phyloP scores from a whole-genome alignment of 2,329 filamentous ascomycete genomes.

The Orbilia blumenaviensis region DNA sequence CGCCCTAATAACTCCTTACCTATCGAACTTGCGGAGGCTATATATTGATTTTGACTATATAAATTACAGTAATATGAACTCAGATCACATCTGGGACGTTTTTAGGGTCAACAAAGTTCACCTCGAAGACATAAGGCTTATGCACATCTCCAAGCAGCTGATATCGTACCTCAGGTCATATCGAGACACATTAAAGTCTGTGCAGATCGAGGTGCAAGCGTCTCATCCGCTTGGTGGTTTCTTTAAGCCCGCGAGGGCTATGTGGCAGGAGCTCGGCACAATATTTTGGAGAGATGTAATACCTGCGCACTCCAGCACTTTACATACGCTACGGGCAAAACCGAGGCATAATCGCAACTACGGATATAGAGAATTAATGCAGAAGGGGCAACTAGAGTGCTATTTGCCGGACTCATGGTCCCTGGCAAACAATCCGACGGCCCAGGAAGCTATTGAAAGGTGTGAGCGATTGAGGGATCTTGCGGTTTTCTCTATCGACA shows the following conservation, averaged over 20 bases:
- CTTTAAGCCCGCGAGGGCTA: background rate
- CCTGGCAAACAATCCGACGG: background rate
- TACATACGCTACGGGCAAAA: background rate
- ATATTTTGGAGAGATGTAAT: background rate
- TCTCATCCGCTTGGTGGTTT: background rate
- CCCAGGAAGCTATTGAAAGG: background rate
- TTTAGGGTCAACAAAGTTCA: background rate
- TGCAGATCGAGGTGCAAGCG: background rate
- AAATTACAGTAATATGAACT: background rate
- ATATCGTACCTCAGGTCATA: background rate
- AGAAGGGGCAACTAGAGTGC: background rate
- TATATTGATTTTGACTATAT: background rate
- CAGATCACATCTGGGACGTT: background rate
- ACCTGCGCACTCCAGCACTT: background rate
- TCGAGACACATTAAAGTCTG: background rate
- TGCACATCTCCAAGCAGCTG: background rate
- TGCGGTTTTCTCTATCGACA: background rate
- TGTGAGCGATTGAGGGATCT: background rate
- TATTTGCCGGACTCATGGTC: background rate
- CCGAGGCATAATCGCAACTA: background rate
- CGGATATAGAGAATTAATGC: background rate
- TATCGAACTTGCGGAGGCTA: background rate
- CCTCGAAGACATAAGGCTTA: background rate
- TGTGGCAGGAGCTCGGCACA: background rate
- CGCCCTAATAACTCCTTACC: background rate